A percentile compares a stretch with the other conserved stretches of the same genome.
These are phyloP conservation scores for Chaetomiaceae sp. DNA, from an alignment of 2,329 filamentous ascomycete genomes.

Conservation along the genomic window DNA sequence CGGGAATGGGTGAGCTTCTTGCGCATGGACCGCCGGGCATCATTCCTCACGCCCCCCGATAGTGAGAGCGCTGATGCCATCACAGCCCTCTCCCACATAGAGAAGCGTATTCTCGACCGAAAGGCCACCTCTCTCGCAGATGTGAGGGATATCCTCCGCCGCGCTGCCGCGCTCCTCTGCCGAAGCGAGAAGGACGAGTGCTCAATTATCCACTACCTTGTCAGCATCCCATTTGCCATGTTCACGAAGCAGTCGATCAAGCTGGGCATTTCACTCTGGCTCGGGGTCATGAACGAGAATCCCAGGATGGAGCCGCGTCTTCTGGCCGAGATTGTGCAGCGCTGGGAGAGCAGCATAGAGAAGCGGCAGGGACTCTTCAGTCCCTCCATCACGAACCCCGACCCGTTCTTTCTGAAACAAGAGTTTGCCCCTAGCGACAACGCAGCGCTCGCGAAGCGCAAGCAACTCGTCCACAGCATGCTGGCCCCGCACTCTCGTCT, in stretches of 20 bases:
- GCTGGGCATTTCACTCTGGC: constrained; percentile 90
- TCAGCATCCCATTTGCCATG: constrained; percentile 85
- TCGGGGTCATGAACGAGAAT: constrained; percentile 95
- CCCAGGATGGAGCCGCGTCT: constrained; percentile 81
- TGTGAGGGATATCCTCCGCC: constrained; percentile 73
- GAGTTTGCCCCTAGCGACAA: constrained; percentile 92
- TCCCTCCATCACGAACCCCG: constrained; percentile 62
- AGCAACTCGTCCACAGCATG: constrained; percentile 74
- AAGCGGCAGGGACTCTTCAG: constrained; percentile 79
- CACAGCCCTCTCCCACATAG: constrained; percentile 66
- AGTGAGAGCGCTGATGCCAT: constrained; percentile 54
- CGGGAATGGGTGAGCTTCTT: constrained; percentile 60
- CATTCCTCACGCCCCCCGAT: constrained; percentile 48
- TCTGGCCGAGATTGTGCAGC: constrained; percentile 78
- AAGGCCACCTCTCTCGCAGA: constrained; percentile 68
- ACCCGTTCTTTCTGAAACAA: constrained; percentile 86
- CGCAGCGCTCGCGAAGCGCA: constrained; percentile 64
- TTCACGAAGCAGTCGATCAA: constrained; percentile 96
- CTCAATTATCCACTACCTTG: constrained; percentile 77
- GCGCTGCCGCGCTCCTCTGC: constrained; percentile 82
- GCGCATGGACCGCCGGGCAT: constrained; percentile 48
- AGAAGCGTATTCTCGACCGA: constrained; percentile 63
- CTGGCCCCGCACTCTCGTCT: constrained; percentile 82
- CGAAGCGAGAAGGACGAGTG: constrained; percentile 69
- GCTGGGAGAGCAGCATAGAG: constrained; percentile 83